Evolutionary conservation across 176 grass and related monocot genomes (phyloP).

Genomic region (Melocanna baccifera): DNA sequence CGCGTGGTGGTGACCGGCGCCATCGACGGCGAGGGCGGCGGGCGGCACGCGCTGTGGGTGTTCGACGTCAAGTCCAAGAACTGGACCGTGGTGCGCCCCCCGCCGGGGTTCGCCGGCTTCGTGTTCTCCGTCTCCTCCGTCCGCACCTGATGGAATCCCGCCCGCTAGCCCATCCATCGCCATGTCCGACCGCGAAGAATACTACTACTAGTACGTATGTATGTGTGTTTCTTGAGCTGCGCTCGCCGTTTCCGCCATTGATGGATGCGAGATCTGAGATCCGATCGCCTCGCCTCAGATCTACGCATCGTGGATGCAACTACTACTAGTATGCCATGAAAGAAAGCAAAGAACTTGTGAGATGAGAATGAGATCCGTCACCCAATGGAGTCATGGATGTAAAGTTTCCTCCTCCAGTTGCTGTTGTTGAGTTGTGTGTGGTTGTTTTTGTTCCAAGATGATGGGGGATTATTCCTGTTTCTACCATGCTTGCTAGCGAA

Average conservation of each 20-base stretch:
- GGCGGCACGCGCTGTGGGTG: conserved; percentile 49
- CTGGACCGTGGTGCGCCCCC: conserved; percentile 44
- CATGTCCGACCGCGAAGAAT: background rate
- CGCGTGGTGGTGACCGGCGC: conserved; percentile 61
- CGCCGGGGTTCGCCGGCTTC: conserved; percentile 46
- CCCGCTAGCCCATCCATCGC: background rate
- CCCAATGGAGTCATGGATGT: background rate
- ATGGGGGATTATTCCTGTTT: background rate
- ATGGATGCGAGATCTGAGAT: conserved; percentile 9
- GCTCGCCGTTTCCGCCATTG: conserved; percentile 18
- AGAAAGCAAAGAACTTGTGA: background rate
- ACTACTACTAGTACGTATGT: conserved; percentile 7
- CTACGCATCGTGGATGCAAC: background rate
- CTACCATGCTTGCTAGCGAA: background rate
- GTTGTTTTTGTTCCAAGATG: background rate
- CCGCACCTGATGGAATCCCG: conserved; percentile 20
- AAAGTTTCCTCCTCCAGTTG: background rate
- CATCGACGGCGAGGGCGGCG: conserved; percentile 13
- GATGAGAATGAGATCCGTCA: background rate
- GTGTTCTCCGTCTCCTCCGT: conserved; percentile 51
- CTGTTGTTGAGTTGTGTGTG: background rate
- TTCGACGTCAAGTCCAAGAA: conserved; percentile 41
- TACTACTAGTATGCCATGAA: background rate
- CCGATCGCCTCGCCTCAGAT: background rate
- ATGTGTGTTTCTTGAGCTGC: conserved; percentile 2